phyloP scores from a whole-genome alignment of 2,329 filamentous ascomycete species.

The Didymella keratinophila region DNA sequence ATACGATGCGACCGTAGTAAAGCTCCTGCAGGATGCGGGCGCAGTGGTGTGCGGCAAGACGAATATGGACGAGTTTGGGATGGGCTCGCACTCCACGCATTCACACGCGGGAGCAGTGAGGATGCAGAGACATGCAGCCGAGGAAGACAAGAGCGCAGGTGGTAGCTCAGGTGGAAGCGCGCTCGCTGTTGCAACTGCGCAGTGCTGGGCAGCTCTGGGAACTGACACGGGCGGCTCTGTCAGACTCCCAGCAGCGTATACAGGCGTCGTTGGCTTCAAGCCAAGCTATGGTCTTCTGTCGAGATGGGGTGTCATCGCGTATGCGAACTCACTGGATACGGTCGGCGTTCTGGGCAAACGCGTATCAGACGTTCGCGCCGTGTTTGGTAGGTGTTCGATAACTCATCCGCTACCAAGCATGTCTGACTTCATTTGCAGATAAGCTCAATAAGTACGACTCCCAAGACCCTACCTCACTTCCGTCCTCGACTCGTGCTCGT shows the following conservation, averaged over 20 bases:
- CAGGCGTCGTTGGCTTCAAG: slow-evolving; percentile 84
- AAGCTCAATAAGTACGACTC: slow-evolving; percentile 68
- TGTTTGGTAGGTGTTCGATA: slow-evolving; percentile 50
- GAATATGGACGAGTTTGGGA: slow-evolving; percentile 95
- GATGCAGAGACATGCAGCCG: slow-evolving; percentile 55
- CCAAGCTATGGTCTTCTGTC: slow-evolving; percentile 90
- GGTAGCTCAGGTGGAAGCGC: slow-evolving; percentile 91
- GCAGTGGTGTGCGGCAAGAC: slow-evolving; percentile 77
- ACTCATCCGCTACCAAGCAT: neutral
- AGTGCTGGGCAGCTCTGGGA: slow-evolving; percentile 75
- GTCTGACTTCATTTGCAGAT: slow-evolving; percentile 44
- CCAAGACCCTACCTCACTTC: slow-evolving; percentile 78
- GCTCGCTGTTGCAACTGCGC: slow-evolving; percentile 74
- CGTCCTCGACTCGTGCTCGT: slow-evolving; percentile 61
- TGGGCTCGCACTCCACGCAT: slow-evolving; percentile 82
- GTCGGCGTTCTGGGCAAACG: slow-evolving; percentile 75
- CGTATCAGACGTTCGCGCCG: slow-evolving; percentile 55
- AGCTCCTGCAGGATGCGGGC: slow-evolving; percentile 69
- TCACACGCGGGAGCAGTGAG: slow-evolving; percentile 72
- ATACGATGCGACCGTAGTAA: slow-evolving; percentile 82
- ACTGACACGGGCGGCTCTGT: slow-evolving; percentile 95
- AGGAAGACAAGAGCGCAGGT: slow-evolving; percentile 46
- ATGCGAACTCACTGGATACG: slow-evolving; percentile 92
- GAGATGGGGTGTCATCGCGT: slow-evolving; percentile 85
- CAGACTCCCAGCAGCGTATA: slow-evolving; percentile 86